phyloP scores from a whole-genome alignment of 2,329 filamentous ascomycete species.

The Fusarium pininemorale region DNA sequence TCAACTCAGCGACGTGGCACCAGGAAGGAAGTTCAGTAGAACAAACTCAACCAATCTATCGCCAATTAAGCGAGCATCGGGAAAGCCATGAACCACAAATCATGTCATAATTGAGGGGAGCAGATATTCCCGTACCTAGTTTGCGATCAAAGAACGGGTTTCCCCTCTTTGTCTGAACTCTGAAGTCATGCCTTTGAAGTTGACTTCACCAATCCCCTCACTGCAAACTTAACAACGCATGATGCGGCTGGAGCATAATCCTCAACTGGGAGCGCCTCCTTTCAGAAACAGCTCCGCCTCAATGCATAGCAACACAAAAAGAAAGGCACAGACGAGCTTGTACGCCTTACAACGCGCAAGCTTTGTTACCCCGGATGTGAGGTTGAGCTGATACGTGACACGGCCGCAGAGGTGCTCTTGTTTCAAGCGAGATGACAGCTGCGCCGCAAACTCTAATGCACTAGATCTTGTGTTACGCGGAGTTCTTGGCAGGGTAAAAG shows the following conservation, averaged over 20 bases:
- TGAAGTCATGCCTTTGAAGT: neutral
- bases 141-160: neutral
- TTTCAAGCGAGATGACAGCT: conserved; percentile 27
- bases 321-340: neutral
- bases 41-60: neutral
- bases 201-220: neutral
- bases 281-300: neutral
- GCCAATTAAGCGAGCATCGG: neutral
- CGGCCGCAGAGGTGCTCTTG: conserved; percentile 1
- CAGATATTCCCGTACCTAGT: neutral
- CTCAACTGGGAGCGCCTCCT: neutral
- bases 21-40: neutral
- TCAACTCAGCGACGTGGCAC: conserved; percentile 3
- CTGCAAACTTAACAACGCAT: neutral
- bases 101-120: neutral
- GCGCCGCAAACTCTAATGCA: neutral
- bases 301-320: neutral
- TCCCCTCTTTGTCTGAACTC: neutral
- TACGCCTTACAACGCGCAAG: neutral
- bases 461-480: neutral
- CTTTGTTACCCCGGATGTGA: conserved; percentile 10
- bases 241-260: neutral
- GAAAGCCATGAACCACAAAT: neutral
- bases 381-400: neutral
- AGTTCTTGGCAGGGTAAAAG: neutral